A percentile compares a stretch with the other conserved stretches of the same genome.
Conservation (phyloP, 805 yeast genomes). For the Metschnikowia peoriensis region DNA sequence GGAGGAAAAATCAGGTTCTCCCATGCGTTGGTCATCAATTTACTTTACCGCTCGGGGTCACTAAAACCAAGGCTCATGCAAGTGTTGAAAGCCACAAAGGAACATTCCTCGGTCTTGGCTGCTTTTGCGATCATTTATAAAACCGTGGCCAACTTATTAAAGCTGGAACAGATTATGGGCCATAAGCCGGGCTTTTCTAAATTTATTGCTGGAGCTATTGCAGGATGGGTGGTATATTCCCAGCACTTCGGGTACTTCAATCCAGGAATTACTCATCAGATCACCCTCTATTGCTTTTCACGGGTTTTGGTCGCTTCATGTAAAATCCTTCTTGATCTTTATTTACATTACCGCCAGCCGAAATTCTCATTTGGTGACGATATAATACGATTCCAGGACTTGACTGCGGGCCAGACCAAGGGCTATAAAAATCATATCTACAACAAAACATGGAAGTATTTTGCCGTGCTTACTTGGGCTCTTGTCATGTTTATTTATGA, state of each 20-base stretch:
- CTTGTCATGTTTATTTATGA: slow-evolving; percentile 69
- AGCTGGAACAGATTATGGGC: slow-evolving; percentile 34
- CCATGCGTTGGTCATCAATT: slow-evolving; percentile 61
- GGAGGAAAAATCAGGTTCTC: slow-evolving; percentile 63
- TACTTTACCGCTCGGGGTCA: slow-evolving; percentile 55
- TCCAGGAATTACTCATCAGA: slow-evolving; percentile 62
- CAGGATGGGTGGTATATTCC: slow-evolving; percentile 43
- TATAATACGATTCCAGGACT: slow-evolving; percentile 24
- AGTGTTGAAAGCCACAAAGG: slow-evolving; percentile 50
- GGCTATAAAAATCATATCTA: slow-evolving; percentile 29
- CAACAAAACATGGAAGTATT: slow-evolving; percentile 51
- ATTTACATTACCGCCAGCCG: slow-evolving; percentile 38
- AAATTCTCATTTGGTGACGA: slow-evolving; percentile 22
- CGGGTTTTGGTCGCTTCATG: slow-evolving; percentile 64
- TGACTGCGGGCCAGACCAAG: slow-evolving; percentile 32
- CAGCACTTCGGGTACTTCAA: slow-evolving; percentile 44
- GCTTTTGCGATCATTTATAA: slow-evolving; percentile 55
- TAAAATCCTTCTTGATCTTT: slow-evolving; percentile 45
- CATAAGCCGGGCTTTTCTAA: slow-evolving; percentile 29
- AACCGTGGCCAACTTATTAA: slow-evolving; percentile 29
- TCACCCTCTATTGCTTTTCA: slow-evolving; percentile 70
- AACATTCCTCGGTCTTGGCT: slow-evolving; percentile 57
- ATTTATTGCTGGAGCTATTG: slow-evolving; percentile 40
- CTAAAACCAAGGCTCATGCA: slow-evolving; percentile 42
- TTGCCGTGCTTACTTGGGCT: slow-evolving; percentile 71